Evolutionary conservation across 495 filamentous ascomycete genomes (phyloP), one percentile per base, ranked within the genome.

Genomic region (Daldinia concentrica): DNA sequence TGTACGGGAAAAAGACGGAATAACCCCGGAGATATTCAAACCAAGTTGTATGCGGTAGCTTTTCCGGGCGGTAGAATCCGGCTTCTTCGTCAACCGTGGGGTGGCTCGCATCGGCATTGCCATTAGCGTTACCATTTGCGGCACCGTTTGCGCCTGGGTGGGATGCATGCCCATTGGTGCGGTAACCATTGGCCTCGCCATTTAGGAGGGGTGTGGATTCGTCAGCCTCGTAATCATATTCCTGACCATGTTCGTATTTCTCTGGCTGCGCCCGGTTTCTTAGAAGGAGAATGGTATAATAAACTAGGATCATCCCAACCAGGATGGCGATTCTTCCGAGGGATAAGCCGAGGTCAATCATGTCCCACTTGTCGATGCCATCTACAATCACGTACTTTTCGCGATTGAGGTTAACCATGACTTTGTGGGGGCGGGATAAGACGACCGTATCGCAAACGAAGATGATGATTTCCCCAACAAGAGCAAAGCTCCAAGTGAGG

Each of bases 11-110:
- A 80, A 98, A 96, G 24, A 97, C 82, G 17, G 88, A 90, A 78
- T 97, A 98, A 19, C 92, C 91, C 64, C 89, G 89, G 22, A 95
- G 81, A 76, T 99, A 99, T 77, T 98, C 95, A 88, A 91, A 93
- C 93, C 93, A 81, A 24, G 78, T 82, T 37, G 79, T 80, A 22
- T 78, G 78, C 8, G 81, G 79, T 11, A 78, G 73, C 64, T 80
- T 81, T 24, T 84, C 81, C 15, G 83, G 84, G 41, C 85, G 76
- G 74, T 88, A 86, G 69, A 86, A 86, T 6, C 83, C 86, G 1
- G 84, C 85, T 36, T 79, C 75, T 19, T 81, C 79, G 64, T 83
- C 84, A 12, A 83, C 76, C 64, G 79, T 74, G 62, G 68, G 76
- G 37, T 64, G 79, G 62, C 78, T 74, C 22, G 69, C 57, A 58